A percentile compares a stretch with the other conserved stretches of the same genome.
Conservation (phyloP, 345 rosid species). For the Xanthoceras sorbifolium region DNA sequence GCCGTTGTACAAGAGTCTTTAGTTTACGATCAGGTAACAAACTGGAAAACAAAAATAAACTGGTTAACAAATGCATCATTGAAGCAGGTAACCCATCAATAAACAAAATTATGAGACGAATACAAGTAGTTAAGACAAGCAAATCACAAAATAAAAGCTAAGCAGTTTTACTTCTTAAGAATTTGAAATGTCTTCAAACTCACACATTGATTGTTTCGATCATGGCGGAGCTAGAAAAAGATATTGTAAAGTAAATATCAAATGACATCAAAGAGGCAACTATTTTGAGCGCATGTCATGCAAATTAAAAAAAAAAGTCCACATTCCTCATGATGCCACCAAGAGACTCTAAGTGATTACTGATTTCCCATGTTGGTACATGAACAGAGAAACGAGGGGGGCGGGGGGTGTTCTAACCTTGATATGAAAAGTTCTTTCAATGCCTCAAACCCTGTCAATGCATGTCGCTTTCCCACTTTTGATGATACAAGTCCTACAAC, state of each 20-base stretch:
- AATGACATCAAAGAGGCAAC: not conserved
- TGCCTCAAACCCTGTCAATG: conserved; percentile 85
- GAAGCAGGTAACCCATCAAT: not conserved
- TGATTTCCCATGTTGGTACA: not conserved
- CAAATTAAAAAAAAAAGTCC: not conserved
- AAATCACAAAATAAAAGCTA: not conserved
- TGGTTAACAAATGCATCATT: not conserved
- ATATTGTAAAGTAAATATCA: not conserved
- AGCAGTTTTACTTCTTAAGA: not conserved
- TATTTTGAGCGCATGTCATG: not conserved
- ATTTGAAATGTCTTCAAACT: not conserved
- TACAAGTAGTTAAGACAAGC: not conserved
- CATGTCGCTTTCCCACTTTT: conserved; percentile 92
- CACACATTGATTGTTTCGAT: not conserved
- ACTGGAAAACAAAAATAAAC: conserved; percentile 37
- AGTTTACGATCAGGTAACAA: conserved; percentile 92
- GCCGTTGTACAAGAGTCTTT: conserved; percentile 84
- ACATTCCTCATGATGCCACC: not conserved
- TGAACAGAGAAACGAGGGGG: conserved; percentile 10
- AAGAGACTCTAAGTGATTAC: not conserved
- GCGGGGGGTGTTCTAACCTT: conserved; percentile 39
- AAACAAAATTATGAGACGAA: not conserved
- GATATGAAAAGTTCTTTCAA: conserved; percentile 75
- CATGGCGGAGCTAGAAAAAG: not conserved
- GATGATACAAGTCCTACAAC: conserved; percentile 88